Evolutionary conservation across 164 flowering plant genomes (phyloP), one percentile per base, ranked within the genome.

Genomic region (Vitis labrusca): DNA sequence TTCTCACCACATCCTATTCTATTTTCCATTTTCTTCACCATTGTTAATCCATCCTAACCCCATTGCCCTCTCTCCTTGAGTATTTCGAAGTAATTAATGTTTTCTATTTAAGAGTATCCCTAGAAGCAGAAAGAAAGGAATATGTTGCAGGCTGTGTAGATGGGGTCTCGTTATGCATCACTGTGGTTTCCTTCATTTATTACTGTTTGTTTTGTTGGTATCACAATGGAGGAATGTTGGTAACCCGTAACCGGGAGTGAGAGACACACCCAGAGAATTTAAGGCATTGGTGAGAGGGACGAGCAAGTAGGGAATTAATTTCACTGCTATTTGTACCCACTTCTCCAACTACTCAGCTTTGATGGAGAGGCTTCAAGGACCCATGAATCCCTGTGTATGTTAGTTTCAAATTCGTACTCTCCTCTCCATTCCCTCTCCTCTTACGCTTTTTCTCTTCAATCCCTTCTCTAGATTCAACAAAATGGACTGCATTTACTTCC

Each of bases 351-450:
- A 47, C 51, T 54, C 65, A 10, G 67, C 68, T 78, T 55, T 73
- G 63, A 87, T 87, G 89, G 91, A 87, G 84, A 75, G 79, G 69
- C 82, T 84, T 53, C 89, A 82, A 84, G 89, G 82, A 73, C 84
- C 85, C 78, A 79, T 83, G 59, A 77, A 81, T 71, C 74, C 83
- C 56, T 71, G 74, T 68, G 89, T 85, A 83, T 77, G 91, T 81
- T 73, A 3, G 32, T 29, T 68, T 49, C 17, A 23, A 6, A 19
- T 55, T 47, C 58, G 44, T 54, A 37, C 70, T 12, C 44, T 66
- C 48, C 30, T 62, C 29, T n/a, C 16, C 64, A 23, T 23, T 23
- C 27, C 27, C 27, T 23, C 27, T 23, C 27, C 2, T 23, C 27
- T 23, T 23, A 23, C 59, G 58, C 69, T 50, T 50, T 55, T 48